Base-by-base conservation (phyloP, 768 basidiomycete species). In the Leccinum variicolor region DNA sequence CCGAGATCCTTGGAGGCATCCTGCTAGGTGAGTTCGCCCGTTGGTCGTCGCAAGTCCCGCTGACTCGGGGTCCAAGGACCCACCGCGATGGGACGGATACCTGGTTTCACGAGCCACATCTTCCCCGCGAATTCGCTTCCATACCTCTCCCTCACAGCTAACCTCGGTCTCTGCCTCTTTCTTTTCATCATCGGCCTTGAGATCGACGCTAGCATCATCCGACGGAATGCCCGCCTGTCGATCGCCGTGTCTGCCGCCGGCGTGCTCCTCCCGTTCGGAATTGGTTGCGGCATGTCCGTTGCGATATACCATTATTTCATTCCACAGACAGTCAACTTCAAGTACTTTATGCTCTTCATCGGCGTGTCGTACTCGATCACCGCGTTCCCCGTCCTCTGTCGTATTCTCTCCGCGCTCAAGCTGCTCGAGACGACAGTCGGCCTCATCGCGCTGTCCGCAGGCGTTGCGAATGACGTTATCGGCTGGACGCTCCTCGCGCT, bases 161-260 rank as follows among this genome's bases (percentile, higher is more conserved):
- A 89, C 66, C 90, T 99, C 61, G 96, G 92, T 1, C 80, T 92
- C 8, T 87, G 86, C 61, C 83, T 94, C 48, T 94, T 92, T 75
- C 82, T 98, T 11, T 98, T 98, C 77, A 83, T 98, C 59, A 88
- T 98, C 34, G 96, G 96, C 1, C 84, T 96, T 19, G 91, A 93
- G 74, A 94, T 97, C 56, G 97, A 98, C 62, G 75, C 82, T 0
- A 76, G 77, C 4, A 76, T 97, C 58, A 89, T 98, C 71, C 86
- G 81, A 65, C 85, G 88, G 25, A 90, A 90, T 78, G 84, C 81
- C 0, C 79, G 84, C 3, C 73, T 86, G 2, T 89, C 89, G 1
- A 70, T 78, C 1, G 79, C 81, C 0, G 85, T 98, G 46, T 86
- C 92, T 1, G 65, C 89, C 0, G 87, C 86, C 0, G 96, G 96